phyloP scores from a whole-genome alignment of 495 filamentous ascomycete species.

The Penicillium longicatenatum region DNA sequence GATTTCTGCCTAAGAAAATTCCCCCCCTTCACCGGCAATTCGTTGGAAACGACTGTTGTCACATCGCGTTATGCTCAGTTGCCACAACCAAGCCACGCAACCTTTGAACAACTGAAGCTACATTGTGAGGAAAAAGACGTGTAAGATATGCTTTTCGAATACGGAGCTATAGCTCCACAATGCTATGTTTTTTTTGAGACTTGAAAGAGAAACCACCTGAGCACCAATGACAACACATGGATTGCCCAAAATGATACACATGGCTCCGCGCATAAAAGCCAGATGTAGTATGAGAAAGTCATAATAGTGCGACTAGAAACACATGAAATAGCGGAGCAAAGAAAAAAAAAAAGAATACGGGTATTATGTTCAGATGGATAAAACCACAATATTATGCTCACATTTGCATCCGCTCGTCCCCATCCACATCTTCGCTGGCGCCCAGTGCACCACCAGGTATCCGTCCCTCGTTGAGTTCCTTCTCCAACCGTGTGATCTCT shows the following conservation, averaged over 20 bases:
- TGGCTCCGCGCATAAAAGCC: slow-evolving; percentile 17
- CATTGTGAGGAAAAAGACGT: not conserved
- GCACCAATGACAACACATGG: slow-evolving; percentile 18
- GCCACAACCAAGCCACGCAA: not conserved
- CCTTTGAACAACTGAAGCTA: not conserved
- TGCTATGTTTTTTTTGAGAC: slow-evolving; percentile 18
- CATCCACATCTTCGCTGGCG: slow-evolving; percentile 37
- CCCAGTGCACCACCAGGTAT: slow-evolving; percentile 68
- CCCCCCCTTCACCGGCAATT: not conserved
- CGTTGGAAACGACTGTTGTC: not conserved
- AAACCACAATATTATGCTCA: slow-evolving; percentile 19
- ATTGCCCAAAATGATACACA: slow-evolving; percentile 21
- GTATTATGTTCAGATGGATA: slow-evolving; percentile 16
- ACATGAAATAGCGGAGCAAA: slow-evolving; percentile 2
- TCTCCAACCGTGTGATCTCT: slow-evolving; percentile 80
- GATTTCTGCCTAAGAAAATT: too few relatives aligned
- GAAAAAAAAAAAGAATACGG: slow-evolving; percentile 5
- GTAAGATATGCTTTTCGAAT: slow-evolving; percentile 13
- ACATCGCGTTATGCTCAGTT: not conserved
- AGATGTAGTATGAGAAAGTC: slow-evolving; percentile 19
- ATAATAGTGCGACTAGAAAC: slow-evolving; percentile 15
- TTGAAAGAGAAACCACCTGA: slow-evolving; percentile 9
- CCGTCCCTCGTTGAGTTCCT: slow-evolving; percentile 82
- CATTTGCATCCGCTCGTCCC: slow-evolving; percentile 38
- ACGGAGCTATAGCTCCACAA: slow-evolving; percentile 18